Conservation (phyloP, 208 protist genomes). For the Leishmania turanica region DNA sequence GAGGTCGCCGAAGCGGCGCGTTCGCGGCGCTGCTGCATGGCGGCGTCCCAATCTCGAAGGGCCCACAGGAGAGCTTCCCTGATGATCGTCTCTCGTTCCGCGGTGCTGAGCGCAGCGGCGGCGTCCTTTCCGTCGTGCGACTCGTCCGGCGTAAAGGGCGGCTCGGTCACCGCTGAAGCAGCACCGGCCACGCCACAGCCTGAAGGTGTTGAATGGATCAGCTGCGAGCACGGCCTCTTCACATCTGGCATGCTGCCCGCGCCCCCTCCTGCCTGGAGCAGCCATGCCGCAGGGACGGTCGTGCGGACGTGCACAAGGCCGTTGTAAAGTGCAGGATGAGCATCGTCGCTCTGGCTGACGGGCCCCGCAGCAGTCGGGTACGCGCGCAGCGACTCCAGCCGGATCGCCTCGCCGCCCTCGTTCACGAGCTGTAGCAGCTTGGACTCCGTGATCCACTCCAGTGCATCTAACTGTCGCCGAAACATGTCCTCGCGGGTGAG, state of each 20-base stretch:
- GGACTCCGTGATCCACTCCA: conserved; percentile 37
- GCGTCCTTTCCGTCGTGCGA: background rate
- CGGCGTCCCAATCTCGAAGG: conserved; percentile 4
- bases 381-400: background rate
- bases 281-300: conserved; percentile 8
- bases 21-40: conserved; percentile 8
- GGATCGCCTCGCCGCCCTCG: conserved; percentile 1
- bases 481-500: conserved; percentile 59
- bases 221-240: conserved; percentile 1
- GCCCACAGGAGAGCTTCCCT: conserved; percentile 5
- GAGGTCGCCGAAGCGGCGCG: background rate
- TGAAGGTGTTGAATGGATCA: background rate
- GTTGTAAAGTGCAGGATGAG: conserved; percentile 10
- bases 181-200: background rate
- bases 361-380: background rate
- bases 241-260: background rate
- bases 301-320: conserved; percentile 25
- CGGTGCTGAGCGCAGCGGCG: background rate
- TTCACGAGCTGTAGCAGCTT: conserved; percentile 44
- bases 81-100: conserved; percentile 3
- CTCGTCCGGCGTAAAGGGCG: background rate
- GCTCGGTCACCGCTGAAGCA: background rate
- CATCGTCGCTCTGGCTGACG: background rate
- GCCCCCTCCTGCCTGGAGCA: conserved; percentile 6
- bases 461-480: conserved; percentile 23